Base-by-base conservation (phyloP, 2,329 filamentous ascomycete genomes). In the Myriosclerotinia curreyana region DNA sequence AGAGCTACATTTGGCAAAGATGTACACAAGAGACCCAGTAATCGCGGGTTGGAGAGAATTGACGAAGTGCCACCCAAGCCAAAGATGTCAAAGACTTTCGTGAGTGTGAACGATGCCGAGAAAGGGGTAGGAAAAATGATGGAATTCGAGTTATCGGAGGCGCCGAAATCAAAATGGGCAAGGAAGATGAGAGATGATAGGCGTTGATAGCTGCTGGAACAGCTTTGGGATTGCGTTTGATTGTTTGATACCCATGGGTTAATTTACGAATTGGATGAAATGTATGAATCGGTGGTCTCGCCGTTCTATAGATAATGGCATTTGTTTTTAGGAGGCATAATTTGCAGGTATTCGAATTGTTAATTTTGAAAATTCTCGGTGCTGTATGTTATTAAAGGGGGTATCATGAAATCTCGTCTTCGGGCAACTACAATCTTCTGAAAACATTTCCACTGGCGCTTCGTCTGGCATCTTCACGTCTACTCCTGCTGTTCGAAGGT, bases 361-460 rank as follows among this genome's bases (percentile, higher is more conserved):
- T 36, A 20, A 25, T 14, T 58, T 40, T 62, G 50, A 22, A 58
- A 40, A 42, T 50, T 51, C 34, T 62, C 25, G 40, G 40, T 54
- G 5, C 40, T 55, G 40, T 63, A 46, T 63, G 51, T 44, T 58
- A 59, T 51, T 20, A 58, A 59, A 63, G 36, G 61, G 61, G 61
- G 61, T 63, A 63, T 63, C 61, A 59, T 63, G 48, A 63, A 38
- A 48, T 28, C 34, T 58, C 34, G 59, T 51, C 52, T 59, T 63
- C 53, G 42, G 48, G 50, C 58, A 61, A 64, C 72, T 78, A 88
- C 80, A 91, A 81, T 72, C 81, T 83, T 74, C 88, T 83, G 75
- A 92, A 90, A 49, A 86, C 86, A 76, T 94, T 93, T 60, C 82
- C 83, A 76, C 89, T 92, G 59, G 90, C 90, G 76, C 88, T 92